Evolutionary conservation across 1,284 basidiomycete genomes (phyloP), one percentile per base, ranked within the genome.

Genomic region (Cutaneotrichosporon arboriforme): DNA sequence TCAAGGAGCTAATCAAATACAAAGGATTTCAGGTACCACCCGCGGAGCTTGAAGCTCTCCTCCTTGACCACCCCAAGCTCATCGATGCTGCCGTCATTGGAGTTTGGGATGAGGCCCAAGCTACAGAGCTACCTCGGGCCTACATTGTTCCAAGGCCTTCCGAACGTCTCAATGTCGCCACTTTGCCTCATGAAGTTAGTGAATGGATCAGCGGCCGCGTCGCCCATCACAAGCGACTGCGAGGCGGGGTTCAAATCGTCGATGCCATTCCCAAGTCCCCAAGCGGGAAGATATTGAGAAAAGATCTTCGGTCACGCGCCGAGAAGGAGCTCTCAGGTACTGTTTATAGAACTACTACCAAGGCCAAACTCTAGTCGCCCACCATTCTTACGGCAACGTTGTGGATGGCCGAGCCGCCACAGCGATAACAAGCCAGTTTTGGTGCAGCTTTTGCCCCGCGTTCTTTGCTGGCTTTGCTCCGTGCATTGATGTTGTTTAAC

Each of bases 1-100:
- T 82, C 59, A 90, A 90, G 63, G 88, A 90, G 67, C 73, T 90
- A 33, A 87, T 91, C 76, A 90, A 90, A 70, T 90, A 90, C 60
- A 77, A 77, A 56, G 74, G 74, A 22, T 74, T 67, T 55, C 73
- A 75, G 62, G 70, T 91, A n/a, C 82, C 89, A 0, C 88, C 88
- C 0, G 88, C 89, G 0, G 88, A 90, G 62, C 78, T 92, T 1
- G 88, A 91, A 66, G 80, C 81, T 26, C 68, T 89, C 0, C 80
- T 91, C 1, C 73, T 90, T 12, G 80, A 80, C 5, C 85, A 90
- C 61, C 82, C 85, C 0, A 80, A 84, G 2, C 77, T 88, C 20
- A 81, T 80, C 2, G 87, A 89, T 61, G 77, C 79, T 0, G 87
- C 83, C 8, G 86, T 88, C 4, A 82, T 88, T 51, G 85, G 86